phyloP scores from a whole-genome alignment of 2,329 filamentous ascomycete genomes.

The Alternaria gaisen region DNA sequence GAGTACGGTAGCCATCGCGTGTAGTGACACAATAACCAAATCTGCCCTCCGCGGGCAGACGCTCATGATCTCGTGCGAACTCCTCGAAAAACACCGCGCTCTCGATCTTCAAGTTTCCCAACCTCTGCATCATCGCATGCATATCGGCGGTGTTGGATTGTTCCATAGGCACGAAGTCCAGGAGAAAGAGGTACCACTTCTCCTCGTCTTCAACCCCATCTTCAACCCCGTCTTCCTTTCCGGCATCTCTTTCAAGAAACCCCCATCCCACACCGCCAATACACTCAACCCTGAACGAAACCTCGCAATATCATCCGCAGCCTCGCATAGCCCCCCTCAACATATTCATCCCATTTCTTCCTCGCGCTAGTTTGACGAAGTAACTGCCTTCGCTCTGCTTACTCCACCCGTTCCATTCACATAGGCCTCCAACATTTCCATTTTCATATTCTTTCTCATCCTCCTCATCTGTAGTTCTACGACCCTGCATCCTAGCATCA shows the following conservation, averaged over 20 bases:
- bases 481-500: not conserved
- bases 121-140: too few species aligned
- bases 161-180: too few species aligned
- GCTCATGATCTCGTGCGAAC: not conserved
- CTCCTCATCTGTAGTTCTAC: not conserved
- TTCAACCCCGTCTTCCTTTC: too few species aligned
- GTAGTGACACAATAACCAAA: not conserved
- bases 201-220: too few species aligned
- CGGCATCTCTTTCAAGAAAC: too few species aligned
- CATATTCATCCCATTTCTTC: not conserved
- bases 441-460: not conserved
- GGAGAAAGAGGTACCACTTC: too few species aligned
- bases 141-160: too few species aligned
- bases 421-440: not conserved
- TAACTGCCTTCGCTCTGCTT: not conserved
- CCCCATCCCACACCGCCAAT: too few species aligned
- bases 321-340: not conserved
- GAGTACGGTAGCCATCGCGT: not conserved
- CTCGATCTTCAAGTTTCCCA: too few species aligned
- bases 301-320: too few species aligned
- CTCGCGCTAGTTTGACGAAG: not conserved
- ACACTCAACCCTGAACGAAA: too few species aligned
- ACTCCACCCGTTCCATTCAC: not conserved
- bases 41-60: fast-evolving
- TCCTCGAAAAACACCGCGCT: not conserved